Conservation (phyloP, 2,329 filamentous ascomycete species). For the Cercospora nicotianae region DNA sequence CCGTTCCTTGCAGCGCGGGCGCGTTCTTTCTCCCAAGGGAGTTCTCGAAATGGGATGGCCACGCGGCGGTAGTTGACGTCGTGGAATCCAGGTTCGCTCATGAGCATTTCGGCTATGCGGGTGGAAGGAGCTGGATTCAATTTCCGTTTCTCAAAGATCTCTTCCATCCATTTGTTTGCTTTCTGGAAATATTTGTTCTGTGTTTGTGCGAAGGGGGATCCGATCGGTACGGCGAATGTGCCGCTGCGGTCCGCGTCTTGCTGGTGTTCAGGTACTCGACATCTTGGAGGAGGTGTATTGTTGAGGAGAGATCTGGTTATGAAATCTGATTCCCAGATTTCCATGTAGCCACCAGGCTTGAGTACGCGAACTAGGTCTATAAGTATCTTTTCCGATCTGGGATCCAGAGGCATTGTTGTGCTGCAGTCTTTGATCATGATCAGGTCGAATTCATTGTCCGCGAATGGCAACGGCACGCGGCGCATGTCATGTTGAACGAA, state of each 20-base stretch:
- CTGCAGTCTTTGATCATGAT: slow-evolving; percentile 85
- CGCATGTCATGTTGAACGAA: slow-evolving; percentile 88
- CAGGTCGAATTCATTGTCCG: slow-evolving; percentile 78
- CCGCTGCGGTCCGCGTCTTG: slow-evolving; percentile 67
- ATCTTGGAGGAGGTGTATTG: slow-evolving; percentile 64
- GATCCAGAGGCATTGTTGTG: slow-evolving; percentile 61
- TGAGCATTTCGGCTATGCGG: slow-evolving; percentile 69
- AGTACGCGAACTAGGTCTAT: slow-evolving; percentile 78
- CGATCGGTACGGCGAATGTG: slow-evolving; percentile 78
- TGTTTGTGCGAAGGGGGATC: slow-evolving; percentile 76
- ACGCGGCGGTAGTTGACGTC: slow-evolving; percentile 73
- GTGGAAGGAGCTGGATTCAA: slow-evolving; percentile 77
- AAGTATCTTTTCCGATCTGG: slow-evolving; percentile 56
- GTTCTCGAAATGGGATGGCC: slow-evolving; percentile 81
- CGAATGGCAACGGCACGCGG: slow-evolving; percentile 72
- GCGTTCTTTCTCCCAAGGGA: slow-evolving; percentile 80
- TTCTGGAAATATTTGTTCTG: slow-evolving; percentile 80
- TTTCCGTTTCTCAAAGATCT: slow-evolving; percentile 70
- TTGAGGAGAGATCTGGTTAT: slow-evolving; percentile 79
- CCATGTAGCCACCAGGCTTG: slow-evolving; percentile 73
- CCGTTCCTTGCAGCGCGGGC: slow-evolving; percentile 27
- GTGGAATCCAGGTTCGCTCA: slow-evolving; percentile 76
- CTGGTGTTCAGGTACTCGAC: slow-evolving; percentile 61
- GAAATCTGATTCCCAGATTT: slow-evolving; percentile 89
- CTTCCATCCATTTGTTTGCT: slow-evolving; percentile 79